Base-by-base conservation (phyloP, 345 rosid genomes). In the Gossypium stocksii region DNA sequence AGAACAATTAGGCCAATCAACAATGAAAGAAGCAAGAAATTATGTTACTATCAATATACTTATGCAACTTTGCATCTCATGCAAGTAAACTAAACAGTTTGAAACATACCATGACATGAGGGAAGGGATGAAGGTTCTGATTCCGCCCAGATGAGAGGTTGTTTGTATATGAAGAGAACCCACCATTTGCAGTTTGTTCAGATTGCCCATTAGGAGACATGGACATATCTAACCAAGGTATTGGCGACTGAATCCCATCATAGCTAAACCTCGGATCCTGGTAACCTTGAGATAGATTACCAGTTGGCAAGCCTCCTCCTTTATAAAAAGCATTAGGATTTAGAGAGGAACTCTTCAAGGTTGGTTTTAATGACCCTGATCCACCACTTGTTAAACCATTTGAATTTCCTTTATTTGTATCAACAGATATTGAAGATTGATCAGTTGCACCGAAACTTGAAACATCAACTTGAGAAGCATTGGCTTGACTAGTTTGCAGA, bases 261-360 rank as follows among this genome's bases (percentile, higher is more conserved):
- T 77, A 87, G 76, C 81, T 81, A 77, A 78, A 86, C 56, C 87
- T 85, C 6, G 88, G 86, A 73, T 86, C 89, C 76, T 83, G 84
- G 77, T 73, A 87, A 48, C 83, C 81, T 9, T 80, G 77, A 1
- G 86, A 41, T 53, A 81, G 73, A 71, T 68, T 80, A 54, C 84
- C 82, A 61, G 81, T 27, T 13, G 83, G 62, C 22, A 75, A 74
- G 68, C 81, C 74, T 76, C 84, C 86, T 64, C 81, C 84, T 34
- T 75, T 80, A 22, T 83, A 81, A 17, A 85, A 77, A 61, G 80
- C 74, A 78, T 83, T 87, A 27, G 77, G 75, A 75, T 79, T 86
- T 16, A 75, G 71, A 49, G 82, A 74, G 3, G 87, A 62, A 59
- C 79, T 82, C 27, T 87, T 86, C 79, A 78, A 85, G 64, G 66